Percentiles rank a stretch among this genome's conserved stretches.
These are phyloP conservation scores for Dothideomycetes sp. DNA, from an alignment of 2,329 filamentous ascomycete species.

Conservation along the genomic window DNA sequence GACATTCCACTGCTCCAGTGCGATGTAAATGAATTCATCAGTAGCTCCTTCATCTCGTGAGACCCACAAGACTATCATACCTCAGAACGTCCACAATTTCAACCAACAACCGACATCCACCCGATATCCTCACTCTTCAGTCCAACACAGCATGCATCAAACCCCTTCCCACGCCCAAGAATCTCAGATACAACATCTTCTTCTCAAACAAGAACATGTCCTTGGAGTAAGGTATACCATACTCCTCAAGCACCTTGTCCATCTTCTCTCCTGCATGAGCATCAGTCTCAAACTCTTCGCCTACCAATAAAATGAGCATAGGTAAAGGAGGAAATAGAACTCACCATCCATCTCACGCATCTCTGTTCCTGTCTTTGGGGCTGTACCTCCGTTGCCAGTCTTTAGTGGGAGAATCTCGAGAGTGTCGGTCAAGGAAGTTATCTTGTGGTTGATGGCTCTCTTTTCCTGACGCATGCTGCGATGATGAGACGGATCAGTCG, in stretches of 20 bases:
- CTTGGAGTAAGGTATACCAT: neutral
- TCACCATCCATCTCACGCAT: constrained; percentile 2
- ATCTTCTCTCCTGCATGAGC: neutral
- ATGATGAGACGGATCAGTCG: neutral
- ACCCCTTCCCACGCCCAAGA: neutral
- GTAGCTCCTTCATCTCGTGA: too few species aligned
- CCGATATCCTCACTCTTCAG: too few species aligned
- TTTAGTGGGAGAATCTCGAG: constrained; percentile 1
- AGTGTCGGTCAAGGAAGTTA: neutral
- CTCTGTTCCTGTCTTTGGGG: neutral
- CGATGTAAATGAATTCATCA: too few species aligned
- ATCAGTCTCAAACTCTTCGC: neutral
- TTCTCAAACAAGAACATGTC: constrained; percentile 8
- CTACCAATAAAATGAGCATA: neutral
- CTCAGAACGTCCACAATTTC: too few species aligned
- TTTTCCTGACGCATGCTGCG: neutral
- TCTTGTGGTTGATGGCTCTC: neutral
- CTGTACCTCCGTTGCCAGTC: neutral
- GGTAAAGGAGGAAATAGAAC: neutral
- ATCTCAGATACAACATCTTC: constrained; percentile 8
- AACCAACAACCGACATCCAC: too few species aligned
- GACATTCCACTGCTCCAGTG: too few species aligned
- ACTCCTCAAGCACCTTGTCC: neutral
- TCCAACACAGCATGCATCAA: constrained; percentile 8
- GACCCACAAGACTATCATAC: too few species aligned